Base-by-base conservation (phyloP, 2,329 filamentous ascomycete species). In the Colletotrichum horii region DNA sequence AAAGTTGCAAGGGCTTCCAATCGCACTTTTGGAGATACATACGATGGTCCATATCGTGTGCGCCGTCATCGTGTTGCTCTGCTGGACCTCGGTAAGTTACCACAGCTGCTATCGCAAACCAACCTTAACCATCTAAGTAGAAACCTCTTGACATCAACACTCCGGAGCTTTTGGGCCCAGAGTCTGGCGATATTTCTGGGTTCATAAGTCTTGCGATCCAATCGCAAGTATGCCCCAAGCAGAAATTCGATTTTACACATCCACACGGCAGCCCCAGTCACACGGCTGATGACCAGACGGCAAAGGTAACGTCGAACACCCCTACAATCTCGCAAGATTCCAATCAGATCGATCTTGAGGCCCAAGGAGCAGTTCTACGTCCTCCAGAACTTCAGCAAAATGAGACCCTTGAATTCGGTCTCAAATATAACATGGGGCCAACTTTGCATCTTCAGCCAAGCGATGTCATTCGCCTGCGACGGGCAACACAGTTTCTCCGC, bases 11-110 rank as follows among this genome's bases (percentile, higher is more conserved):
- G 77, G 80, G 3, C 77, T 87, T 0, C 84, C 86, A 1, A 56
- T 87, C 1, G 82, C 80, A 1, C 79, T 87, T 4, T 76, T 87
- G 3, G 84, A 87, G 62, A 64, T 86, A 1, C 81, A 83, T 66
- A 83, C 81, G 1, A 66, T 83, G 32, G 79, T 79, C 1, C 83
- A 85, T 74, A 80, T 83, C 1, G 43, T 79, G 1, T 85, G 82
- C 56, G 60, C 52, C 1, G 3, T 67, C 1, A 1, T 11, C 0
- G 8, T 70, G 6, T 15, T 71, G n/a, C 2, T 14, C 4, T 38
- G 71, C 19, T 67, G 72, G 68, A 11, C 58, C 1, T 22, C 52
- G 2, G 72, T 67, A 32, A 28, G 28, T 3, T 14, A 1, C 30
- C 4, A 8, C 2, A 26, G 3, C 4, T 0, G 16, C 24, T 12